Base-by-base conservation (phyloP, 495 filamentous ascomycete species). In the Penicillium dipodomyicola region DNA sequence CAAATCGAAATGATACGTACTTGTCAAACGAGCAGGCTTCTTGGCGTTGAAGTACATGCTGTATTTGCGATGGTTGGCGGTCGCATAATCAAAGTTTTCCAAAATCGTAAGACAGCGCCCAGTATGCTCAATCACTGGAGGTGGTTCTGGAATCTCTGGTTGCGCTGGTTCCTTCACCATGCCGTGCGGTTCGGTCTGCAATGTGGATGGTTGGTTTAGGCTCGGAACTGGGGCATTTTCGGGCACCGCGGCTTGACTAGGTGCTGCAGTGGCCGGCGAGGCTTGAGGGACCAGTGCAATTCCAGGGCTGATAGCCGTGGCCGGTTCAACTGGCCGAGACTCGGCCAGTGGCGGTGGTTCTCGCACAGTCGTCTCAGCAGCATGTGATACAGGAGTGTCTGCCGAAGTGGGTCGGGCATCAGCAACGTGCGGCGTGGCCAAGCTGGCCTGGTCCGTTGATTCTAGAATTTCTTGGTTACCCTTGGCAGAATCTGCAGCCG, bases 31-130 rank as follows among this genome's bases (percentile, higher is more conserved):
- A 15, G 76, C 72, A 47, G 76, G 75, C 61, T 80, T 78, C 58
- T 76, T 80, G 23, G 77, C 69, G 54, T 81, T 81, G 62, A 82
- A 80, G 56, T 77, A 80, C 39, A 76, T 77, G 61, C 74, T 73
- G 55, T 71, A 79, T 60, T 82, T 77, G 47, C 72, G 74, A 54
- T 68, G 75, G 49, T 80, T 77, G 27, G 77, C 76, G 22, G 75
- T 77, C 57, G 73, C 72, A 35, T 79, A 72, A 55, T 84, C 82
- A 53, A 84, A 81, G 45, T 83, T 82, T 61, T 78, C 78, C 25
- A 84, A 70, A 30, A 82, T 71, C 9, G 82, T 78, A 17, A 84
- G 59, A 41, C 70, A 78, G 45, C 80, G 76, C 40, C 73, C 79
- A 12, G 77, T 78, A 32, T 80, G 62, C 61, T 84, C 80, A 47